Evolutionary conservation across 139 green algal species (phyloP).

Genomic region (Parachlorella kessleri): DNA sequence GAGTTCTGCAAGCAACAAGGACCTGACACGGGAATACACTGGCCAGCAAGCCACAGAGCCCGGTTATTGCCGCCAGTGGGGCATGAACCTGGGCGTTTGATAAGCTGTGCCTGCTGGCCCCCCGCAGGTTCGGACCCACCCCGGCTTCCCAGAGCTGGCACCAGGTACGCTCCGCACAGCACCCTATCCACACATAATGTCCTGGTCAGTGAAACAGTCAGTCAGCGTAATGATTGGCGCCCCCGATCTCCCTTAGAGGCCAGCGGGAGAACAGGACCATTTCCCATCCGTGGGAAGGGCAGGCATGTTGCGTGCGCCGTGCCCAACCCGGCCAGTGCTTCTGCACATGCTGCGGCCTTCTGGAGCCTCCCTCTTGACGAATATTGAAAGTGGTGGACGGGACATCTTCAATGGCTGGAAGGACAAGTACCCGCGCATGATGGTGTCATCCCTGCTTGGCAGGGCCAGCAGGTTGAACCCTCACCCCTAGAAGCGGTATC

Average conservation of each 20-base stretch:
- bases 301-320: neutral
- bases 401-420: no score
- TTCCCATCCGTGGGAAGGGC: no score
- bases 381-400: no score
- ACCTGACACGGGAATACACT: neutral
- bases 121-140: conserved; percentile 42
- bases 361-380: no score
- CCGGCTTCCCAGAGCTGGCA: conserved; percentile 46
- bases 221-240: no score
- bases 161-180: no score
- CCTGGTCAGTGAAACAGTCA: no score
- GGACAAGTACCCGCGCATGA: neutral
- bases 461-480: neutral
- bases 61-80: neutral
- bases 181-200: no score
- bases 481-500: neutral
- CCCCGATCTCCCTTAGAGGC: no score
- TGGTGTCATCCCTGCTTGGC: neutral
- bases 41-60: neutral
- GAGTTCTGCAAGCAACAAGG: neutral
- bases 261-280: no score
- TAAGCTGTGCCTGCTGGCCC: neutral
- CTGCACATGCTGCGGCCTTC: no score
- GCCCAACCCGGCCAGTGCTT: neutral
- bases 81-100: neutral